A percentile compares a stretch with the other conserved stretches of the same genome.
Evolutionary conservation across 345 rosid genomes (phyloP).

Genomic region (Salix suchowensis): DNA sequence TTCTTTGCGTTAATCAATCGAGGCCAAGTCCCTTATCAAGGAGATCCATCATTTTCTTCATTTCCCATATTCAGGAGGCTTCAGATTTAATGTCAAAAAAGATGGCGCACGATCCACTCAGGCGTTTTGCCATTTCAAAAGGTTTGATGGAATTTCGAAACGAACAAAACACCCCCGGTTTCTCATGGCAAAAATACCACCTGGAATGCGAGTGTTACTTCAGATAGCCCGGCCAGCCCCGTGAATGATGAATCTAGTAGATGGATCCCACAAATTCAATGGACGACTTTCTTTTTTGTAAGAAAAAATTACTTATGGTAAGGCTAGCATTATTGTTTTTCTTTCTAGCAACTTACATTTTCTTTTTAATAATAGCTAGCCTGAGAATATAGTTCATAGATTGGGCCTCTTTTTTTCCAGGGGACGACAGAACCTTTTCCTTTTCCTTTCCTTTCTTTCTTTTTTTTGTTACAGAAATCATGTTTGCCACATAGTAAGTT

Average conservation of each 20-base stretch:
- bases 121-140: not conserved
- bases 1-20: too few species aligned
- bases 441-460: not conserved
- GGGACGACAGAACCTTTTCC: not conserved
- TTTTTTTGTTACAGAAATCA: not conserved
- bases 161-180: not conserved
- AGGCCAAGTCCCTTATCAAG: too few species aligned
- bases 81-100: not conserved
- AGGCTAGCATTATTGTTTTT: too few species aligned
- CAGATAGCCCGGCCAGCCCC: not conserved
- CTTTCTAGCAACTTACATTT: not conserved
- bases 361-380: too few species aligned
- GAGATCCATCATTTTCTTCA: not conserved
- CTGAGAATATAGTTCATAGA: not conserved
- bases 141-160: not conserved
- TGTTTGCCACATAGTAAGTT: not conserved
- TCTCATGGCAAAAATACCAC: not conserved
- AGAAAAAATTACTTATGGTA: too few species aligned
- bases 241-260: not conserved
- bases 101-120: not conserved
- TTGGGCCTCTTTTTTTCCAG: not conserved
- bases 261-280: too few species aligned
- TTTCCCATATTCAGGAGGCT: not conserved
- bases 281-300: not conserved
- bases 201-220: not conserved